phyloP scores from a whole-genome alignment of 78 protist genomes.

The Dictyostelium purpureum region DNA sequence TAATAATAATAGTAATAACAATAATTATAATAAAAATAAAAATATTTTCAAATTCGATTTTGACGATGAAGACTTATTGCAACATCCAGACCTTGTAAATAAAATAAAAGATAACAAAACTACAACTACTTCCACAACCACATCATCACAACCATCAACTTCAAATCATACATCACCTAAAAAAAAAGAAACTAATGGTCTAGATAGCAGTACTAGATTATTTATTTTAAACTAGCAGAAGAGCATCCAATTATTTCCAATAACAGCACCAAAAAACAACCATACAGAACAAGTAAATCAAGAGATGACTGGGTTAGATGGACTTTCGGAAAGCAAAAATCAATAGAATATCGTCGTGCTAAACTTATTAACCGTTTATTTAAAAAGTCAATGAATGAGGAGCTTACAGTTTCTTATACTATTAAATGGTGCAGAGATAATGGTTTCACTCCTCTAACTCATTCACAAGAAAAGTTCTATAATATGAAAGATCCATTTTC shows the following conservation, averaged over 20 bases:
- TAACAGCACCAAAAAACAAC: background rate
- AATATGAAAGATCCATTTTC: background rate
- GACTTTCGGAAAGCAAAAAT: slow-evolving; percentile 56
- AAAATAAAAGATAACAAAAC: background rate
- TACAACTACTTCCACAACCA: background rate
- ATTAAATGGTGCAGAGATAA: slow-evolving; percentile 45
- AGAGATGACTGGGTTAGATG: slow-evolving; percentile 24
- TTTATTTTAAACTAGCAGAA: background rate
- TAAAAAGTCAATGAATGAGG: background rate
- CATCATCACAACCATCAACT: background rate
- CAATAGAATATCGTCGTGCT: slow-evolving; percentile 35
- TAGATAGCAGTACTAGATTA: background rate
- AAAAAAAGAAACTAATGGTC: background rate
- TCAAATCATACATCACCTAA: background rate
- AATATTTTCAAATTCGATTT: background rate
- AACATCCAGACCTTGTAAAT: background rate
- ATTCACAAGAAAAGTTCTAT: background rate
- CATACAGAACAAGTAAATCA: slow-evolving; percentile 22
- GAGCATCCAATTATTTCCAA: slow-evolving; percentile 21
- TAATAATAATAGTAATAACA: background rate
- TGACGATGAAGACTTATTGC: background rate
- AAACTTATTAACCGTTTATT: slow-evolving; percentile 3
- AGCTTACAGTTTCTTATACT: background rate
- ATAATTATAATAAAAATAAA: background rate
- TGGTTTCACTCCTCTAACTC: slow-evolving; percentile 34